These are phyloP conservation scores for Gossypium australe DNA, from an alignment of 345 rosid genomes.

Conservation along the genomic window DNA sequence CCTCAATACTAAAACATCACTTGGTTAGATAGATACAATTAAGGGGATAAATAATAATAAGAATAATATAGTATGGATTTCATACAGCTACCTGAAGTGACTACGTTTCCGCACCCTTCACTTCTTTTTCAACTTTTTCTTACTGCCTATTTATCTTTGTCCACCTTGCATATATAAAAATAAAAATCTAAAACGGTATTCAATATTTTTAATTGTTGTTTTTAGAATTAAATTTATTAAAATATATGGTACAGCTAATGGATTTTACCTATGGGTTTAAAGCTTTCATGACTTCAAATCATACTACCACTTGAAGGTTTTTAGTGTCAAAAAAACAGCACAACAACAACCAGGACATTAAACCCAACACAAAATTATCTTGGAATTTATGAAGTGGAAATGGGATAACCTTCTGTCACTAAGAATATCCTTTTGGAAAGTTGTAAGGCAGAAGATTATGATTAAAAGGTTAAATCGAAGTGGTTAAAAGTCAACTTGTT, in stretches of 20 bases:
- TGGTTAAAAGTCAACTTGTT: not conserved
- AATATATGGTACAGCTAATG: too few species aligned
- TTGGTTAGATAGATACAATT: not conserved
- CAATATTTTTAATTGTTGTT: not conserved
- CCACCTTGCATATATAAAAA: not conserved
- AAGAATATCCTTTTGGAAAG: constrained; percentile 8
- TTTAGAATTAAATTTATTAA: not conserved
- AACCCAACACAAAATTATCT: not conserved
- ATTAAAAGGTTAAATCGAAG: not conserved
- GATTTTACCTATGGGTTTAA: too few species aligned
- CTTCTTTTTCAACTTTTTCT: constrained; percentile 6
- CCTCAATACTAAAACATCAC: not conserved
- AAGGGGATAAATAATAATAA: not conserved
- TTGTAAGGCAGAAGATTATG: constrained; percentile 9
- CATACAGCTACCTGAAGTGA: not conserved
- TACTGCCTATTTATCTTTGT: not conserved
- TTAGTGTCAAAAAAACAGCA: too few species aligned
- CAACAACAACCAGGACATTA: not conserved
- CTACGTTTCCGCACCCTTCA: not conserved
- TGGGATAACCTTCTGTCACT: not conserved
- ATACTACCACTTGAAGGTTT: too few species aligned
- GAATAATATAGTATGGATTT: not conserved
- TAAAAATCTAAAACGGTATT: not conserved
- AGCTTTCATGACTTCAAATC: too few species aligned
- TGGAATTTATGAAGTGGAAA: not conserved